These are phyloP conservation scores for Linum trigynum DNA, from an alignment of 345 rosid species.

Conservation along the genomic window DNA sequence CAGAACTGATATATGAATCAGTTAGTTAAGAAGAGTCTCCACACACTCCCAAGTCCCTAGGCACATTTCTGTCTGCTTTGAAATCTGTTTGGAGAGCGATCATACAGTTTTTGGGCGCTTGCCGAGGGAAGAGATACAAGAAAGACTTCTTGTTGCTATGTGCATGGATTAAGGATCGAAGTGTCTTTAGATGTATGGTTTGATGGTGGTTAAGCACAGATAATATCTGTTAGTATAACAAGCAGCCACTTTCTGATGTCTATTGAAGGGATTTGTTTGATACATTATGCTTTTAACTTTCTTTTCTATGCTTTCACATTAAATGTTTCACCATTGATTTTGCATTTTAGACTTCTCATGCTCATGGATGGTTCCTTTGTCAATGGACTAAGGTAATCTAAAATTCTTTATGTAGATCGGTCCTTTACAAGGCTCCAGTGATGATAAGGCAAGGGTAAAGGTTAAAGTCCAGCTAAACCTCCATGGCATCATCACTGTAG, in stretches of 20 bases:
- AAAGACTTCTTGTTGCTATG: background rate
- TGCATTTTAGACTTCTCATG: background rate
- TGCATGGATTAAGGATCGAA: background rate
- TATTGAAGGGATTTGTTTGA: background rate
- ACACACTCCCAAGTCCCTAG: background rate
- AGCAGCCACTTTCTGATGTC: background rate
- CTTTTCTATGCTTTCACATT: background rate
- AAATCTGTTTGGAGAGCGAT: background rate
- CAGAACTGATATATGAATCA: too few species aligned
- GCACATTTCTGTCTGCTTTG: background rate
- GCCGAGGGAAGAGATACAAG: background rate
- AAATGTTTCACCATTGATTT: too few species aligned
- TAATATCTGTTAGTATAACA: background rate
- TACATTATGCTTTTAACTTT: background rate
- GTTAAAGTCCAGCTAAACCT: conserved; percentile 55
- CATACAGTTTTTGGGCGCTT: background rate
- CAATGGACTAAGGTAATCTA: background rate
- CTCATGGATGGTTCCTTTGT: background rate
- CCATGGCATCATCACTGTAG: conserved; percentile 53
- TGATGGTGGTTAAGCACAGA: background rate
- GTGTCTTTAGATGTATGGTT: background rate
- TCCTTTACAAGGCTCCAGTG: conserved; percentile 42
- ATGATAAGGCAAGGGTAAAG: conserved; percentile 52
- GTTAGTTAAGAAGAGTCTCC: too few species aligned
- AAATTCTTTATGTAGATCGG: conserved; percentile 41